These are phyloP conservation scores for Scedosporium dehoogii DNA, from an alignment of 2,329 filamentous ascomycete genomes.

Conservation along the genomic window DNA sequence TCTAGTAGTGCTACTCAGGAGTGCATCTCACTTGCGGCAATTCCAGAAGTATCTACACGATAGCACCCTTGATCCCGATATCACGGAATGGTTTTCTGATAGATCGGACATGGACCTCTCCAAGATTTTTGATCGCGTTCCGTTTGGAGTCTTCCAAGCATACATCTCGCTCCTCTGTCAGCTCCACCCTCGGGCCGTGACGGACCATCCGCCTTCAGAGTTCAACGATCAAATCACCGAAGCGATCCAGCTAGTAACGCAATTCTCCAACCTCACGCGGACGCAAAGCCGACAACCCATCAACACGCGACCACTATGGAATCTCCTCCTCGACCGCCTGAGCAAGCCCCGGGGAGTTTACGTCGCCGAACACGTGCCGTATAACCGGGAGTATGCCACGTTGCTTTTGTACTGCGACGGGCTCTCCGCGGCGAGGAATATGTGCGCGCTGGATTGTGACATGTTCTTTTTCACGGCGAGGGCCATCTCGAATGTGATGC, in stretches of 20 bases:
- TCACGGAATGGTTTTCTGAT: not conserved
- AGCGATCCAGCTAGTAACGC: conserved; percentile 7
- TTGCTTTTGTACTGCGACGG: not conserved
- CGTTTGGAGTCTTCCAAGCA: conserved; percentile 8
- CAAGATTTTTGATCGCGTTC: conserved; percentile 3
- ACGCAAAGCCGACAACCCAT: not conserved
- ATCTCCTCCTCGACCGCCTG: not conserved
- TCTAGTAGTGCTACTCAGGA: conserved; percentile 44
- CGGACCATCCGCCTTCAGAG: conserved; percentile 1
- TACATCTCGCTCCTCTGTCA: conserved; percentile 9
- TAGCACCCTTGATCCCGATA: conserved; percentile 15
- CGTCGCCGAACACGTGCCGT: not conserved
- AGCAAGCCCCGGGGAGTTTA: not conserved
- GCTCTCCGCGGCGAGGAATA: not conserved
- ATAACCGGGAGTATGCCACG: not conserved
- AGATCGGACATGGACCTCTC: not conserved
- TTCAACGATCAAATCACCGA: conserved; percentile 3
- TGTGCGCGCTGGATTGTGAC: not conserved
- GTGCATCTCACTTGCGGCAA: conserved; percentile 35
- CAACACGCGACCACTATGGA: conserved; percentile 1
- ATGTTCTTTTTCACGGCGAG: conserved; percentile 4
- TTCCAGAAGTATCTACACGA: conserved; percentile 41
- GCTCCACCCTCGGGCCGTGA: not conserved
- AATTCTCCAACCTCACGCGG: not conserved
- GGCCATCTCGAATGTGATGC: not conserved